Conservation (phyloP, 2,329 filamentous ascomycete genomes). For the Colletotrichum sojae region DNA sequence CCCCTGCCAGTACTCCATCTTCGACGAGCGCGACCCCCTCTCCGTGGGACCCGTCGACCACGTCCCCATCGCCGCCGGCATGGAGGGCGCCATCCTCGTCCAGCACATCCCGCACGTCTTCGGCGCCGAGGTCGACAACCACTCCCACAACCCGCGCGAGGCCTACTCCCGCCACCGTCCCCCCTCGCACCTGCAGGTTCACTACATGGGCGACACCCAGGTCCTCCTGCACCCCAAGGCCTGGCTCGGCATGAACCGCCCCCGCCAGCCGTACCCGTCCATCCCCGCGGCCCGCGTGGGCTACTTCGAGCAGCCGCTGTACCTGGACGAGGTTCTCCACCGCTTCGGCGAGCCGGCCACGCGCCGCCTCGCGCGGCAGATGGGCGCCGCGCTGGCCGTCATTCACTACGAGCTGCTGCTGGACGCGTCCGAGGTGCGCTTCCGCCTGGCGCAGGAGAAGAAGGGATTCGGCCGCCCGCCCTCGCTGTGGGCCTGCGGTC, state of each 20-base stretch:
- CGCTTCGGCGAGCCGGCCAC: slow-evolving; percentile 8
- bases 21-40: not conserved
- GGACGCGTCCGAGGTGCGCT: slow-evolving; percentile 14
- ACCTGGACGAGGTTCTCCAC: slow-evolving; percentile 26
- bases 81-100: not conserved
- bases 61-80: not conserved
- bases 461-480: not conserved
- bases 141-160: not conserved
- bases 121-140: not conserved
- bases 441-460: slow-evolving; percentile 12
- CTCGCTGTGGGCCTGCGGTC: slow-evolving; percentile 20
- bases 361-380: slow-evolving; percentile 8
- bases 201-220: not conserved
- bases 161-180: not conserved
- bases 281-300: not conserved
- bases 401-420: slow-evolving; percentile 26
- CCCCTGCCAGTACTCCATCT: not conserved
- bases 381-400: slow-evolving; percentile 24
- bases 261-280: not conserved
- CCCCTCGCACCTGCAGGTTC: not conserved
- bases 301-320: slow-evolving; percentile 5
- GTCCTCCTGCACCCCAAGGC: slow-evolving; percentile 18
- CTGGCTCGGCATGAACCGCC: slow-evolving; percentile 25
- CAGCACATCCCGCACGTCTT: not conserved
- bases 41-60: no score